phyloP scores from a whole-genome alignment of 345 rosid genomes.

The Pistacia integerrima region DNA sequence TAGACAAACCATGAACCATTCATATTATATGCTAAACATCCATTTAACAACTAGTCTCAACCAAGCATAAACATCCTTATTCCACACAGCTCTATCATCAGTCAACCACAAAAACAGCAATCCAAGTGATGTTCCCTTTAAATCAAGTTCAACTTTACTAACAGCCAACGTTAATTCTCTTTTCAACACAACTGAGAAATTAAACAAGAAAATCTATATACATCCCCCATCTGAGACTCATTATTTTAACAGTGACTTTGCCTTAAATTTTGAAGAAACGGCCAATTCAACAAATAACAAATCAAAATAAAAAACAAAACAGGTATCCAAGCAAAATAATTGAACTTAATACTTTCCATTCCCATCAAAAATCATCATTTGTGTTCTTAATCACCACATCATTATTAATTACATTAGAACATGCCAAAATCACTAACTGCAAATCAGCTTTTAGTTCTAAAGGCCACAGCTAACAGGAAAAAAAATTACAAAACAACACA shows the following conservation, averaged over 20 bases:
- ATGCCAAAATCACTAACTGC: too few species aligned
- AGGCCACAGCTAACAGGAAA: too few species aligned
- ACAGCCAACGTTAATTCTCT: too few species aligned
- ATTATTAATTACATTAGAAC: background rate
- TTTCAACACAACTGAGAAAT: background rate
- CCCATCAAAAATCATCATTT: background rate
- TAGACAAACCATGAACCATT: too few species aligned
- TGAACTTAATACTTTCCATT: background rate
- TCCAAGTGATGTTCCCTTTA: background rate
- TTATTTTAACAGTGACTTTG: too few species aligned
- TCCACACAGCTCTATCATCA: background rate
- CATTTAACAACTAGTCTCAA: too few species aligned
- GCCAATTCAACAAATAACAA: background rate
- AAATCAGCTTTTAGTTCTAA: too few species aligned
- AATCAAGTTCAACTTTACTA: too few species aligned
- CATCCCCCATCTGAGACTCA: too few species aligned
- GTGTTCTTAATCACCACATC: slow-evolving; percentile 4
- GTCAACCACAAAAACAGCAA: background rate
- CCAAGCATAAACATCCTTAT: too few species aligned
- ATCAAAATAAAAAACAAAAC: background rate
- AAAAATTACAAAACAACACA: too few species aligned
- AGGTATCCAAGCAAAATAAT: background rate
- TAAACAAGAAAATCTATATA: background rate
- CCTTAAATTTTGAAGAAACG: background rate
- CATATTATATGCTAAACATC: too few species aligned